Percentiles rank a stretch among this genome's conserved stretches.
Conservation (phyloP, 306 rosid genomes). For the Pachyrhizus erosus region DNA sequence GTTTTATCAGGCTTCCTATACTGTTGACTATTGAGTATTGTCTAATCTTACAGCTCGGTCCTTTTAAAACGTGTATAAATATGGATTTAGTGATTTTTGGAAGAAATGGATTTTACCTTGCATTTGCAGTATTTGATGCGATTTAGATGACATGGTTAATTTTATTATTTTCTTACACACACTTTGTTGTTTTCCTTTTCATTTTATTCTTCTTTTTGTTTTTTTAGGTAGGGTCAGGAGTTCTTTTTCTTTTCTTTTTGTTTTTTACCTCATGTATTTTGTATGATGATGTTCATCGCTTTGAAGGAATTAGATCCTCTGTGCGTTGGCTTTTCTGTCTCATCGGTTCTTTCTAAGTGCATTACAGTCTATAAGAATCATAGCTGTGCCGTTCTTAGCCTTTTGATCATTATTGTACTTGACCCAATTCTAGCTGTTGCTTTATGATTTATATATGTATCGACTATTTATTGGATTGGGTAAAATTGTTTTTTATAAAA, state of each 20-base stretch:
- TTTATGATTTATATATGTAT: conserved; percentile 32
- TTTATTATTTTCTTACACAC: neutral
- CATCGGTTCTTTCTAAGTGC: conserved; percentile 42
- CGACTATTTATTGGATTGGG: conserved; percentile 42
- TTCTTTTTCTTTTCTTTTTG: conserved; percentile 7
- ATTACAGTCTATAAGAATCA: conserved; percentile 46
- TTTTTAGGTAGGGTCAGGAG: conserved; percentile 29
- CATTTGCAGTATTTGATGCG: conserved; percentile 12
- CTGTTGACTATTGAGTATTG: neutral
- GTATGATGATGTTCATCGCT: conserved; percentile 47
- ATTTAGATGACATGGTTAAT: conserved; percentile 28
- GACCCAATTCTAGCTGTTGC: conserved; percentile 35
- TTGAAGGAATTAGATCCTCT: conserved; percentile 52
- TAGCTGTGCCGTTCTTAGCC: conserved; percentile 45
- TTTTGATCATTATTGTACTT: conserved; percentile 39
- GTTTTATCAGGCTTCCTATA: neutral
- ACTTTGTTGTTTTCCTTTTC: conserved; percentile 26
- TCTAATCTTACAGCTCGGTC: neutral
- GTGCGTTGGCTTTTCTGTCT: conserved; percentile 41
- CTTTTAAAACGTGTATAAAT: neutral
- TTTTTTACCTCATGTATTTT: conserved; percentile 28
- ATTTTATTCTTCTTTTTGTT: conserved; percentile 7
- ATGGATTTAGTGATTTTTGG: neutral
- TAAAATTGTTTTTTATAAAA: conserved; percentile 40
- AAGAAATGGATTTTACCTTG: conserved; percentile 37